Percentiles rank a stretch among this genome's conserved stretches.
Evolutionary conservation across 805 yeast species (phyloP).

Genomic region (Pichia phayaonensis): DNA sequence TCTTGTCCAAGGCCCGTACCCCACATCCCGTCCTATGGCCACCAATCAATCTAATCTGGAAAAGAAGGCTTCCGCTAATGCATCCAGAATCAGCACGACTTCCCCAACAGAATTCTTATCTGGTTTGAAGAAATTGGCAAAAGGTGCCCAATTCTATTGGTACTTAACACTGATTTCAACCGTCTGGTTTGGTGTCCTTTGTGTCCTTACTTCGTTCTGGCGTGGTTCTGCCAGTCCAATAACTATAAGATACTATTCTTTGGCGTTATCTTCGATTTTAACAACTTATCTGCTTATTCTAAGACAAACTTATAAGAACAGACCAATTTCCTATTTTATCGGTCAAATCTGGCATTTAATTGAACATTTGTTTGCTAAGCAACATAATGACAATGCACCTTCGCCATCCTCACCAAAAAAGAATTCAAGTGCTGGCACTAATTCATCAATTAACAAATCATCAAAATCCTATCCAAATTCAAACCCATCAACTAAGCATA

Average conservation of each 20-base stretch:
- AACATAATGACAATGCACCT: not conserved
- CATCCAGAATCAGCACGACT: not conserved
- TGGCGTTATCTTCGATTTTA: slow-evolving; percentile 43
- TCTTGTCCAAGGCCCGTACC: not conserved
- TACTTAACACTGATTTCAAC: slow-evolving; percentile 53
- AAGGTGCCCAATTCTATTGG: slow-evolving; percentile 65
- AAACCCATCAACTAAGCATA: slow-evolving; percentile 6
- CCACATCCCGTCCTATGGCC: not conserved
- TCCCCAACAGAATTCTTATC: not conserved
- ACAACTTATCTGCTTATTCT: slow-evolving; percentile 58
- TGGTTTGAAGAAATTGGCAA: slow-evolving; percentile 14
- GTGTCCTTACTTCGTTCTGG: slow-evolving; percentile 37
- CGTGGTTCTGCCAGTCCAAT: slow-evolving; percentile 22
- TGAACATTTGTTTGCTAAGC: not conserved
- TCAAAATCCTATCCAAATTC: not conserved
- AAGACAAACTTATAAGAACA: slow-evolving; percentile 47
- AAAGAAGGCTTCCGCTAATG: not conserved
- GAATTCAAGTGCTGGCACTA: not conserved
- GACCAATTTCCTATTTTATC: slow-evolving; percentile 23
- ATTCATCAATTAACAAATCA: not conserved
- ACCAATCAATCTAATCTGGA: not conserved
- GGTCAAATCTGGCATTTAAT: slow-evolving; percentile 17
- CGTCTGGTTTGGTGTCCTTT: slow-evolving; percentile 33
- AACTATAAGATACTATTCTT: slow-evolving; percentile 32
- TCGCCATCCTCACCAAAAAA: not conserved